phyloP scores from a whole-genome alignment of 2,329 filamentous ascomycete genomes.

The Penicillium aurantiogriseum region DNA sequence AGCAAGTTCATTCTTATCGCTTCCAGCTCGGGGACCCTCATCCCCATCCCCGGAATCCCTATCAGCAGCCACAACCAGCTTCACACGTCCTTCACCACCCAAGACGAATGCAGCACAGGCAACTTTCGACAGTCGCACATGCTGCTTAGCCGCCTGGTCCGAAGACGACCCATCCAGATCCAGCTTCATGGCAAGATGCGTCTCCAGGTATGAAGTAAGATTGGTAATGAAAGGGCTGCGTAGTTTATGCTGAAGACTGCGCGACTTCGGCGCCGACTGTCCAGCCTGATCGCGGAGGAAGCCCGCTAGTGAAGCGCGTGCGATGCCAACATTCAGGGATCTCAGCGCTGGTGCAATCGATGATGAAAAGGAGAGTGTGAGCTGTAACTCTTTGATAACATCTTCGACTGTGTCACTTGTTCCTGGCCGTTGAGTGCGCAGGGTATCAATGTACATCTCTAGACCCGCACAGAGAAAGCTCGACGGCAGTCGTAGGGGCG shows the following conservation, averaged over 20 bases:
- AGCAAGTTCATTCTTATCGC: conserved; percentile 9
- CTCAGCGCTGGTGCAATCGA: conserved; percentile 36
- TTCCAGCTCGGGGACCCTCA: conserved; percentile 13
- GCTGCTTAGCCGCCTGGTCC: conserved; percentile 15
- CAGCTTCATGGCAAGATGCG: conserved; percentile 42
- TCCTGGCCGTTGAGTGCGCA: conserved; percentile 7
- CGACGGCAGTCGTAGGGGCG: conserved; percentile 45
- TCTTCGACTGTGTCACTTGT: conserved; percentile 26
- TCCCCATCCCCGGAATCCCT: conserved; percentile 16
- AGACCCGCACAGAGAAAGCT: conserved; percentile 46
- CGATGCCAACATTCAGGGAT: conserved; percentile 35
- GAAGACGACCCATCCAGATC: conserved; percentile 27
- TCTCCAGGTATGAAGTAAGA: conserved; percentile 37
- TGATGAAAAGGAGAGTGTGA: conserved; percentile 40
- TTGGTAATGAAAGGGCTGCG: conserved; percentile 18
- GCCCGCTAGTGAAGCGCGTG: conserved; percentile 27
- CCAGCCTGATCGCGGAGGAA: conserved; percentile 17
- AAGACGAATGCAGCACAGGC: conserved; percentile 42
- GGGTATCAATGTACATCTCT: conserved; percentile 37
- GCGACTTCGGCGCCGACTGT: neutral
- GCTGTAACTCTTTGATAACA: conserved; percentile 40
- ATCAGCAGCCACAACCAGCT: conserved; percentile 32
- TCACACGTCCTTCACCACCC: conserved; percentile 40
- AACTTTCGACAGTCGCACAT: conserved; percentile 39
- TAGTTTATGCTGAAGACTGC: conserved; percentile 13